Evolutionary conservation across 306 rosid genomes (phyloP), one percentile per base, ranked within the genome.

Genomic region (Canavalia ensiformis): DNA sequence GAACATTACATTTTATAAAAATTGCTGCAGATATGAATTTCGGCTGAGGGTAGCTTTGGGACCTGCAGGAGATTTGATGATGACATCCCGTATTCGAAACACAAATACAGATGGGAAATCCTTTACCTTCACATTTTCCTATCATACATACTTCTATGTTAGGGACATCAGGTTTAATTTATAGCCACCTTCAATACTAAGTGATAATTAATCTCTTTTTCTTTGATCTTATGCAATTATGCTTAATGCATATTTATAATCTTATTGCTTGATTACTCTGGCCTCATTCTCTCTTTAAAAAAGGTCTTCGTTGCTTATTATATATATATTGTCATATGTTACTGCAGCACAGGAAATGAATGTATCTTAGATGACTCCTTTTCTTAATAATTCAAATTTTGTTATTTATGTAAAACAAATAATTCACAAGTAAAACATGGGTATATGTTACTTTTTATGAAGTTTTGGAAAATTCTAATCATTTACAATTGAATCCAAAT

Each of bases 61-160:
- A 50, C 90, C 96, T 52, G 84, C 80, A 11, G 94, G 98, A 77
- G 93, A 87, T 58, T 77, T 94, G 75, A 81, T 85, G 91, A 35
- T 91, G 87, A 91, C 92, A 7, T 90, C 98, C 7, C 91, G 98
- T 57, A 89, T 91, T 78, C 89, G 97, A 75, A 94, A 94, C 77
- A 89, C 94, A 63, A 90, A 88, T 52, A 85, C 81, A 13, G 97
- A 90, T 85, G 98, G 93, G 50, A 90, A 88, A 83, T 75, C 92
- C 0, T 89, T 94, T 80, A 79, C 89, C 33, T 94, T 94, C 87
- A 88, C 97, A 55, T 91, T 94, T 81, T 90, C 98, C 77, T 91
- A 88, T 65, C 90, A 89, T 69, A 80, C 97, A 33, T 89, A 91
- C 81, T 80, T 94, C 65, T 70, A 76, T 70, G 90, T 94, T 68